Evolutionary conservation across 805 yeast species (phyloP).

Genomic region (Diddensiella caesifluorescens): DNA sequence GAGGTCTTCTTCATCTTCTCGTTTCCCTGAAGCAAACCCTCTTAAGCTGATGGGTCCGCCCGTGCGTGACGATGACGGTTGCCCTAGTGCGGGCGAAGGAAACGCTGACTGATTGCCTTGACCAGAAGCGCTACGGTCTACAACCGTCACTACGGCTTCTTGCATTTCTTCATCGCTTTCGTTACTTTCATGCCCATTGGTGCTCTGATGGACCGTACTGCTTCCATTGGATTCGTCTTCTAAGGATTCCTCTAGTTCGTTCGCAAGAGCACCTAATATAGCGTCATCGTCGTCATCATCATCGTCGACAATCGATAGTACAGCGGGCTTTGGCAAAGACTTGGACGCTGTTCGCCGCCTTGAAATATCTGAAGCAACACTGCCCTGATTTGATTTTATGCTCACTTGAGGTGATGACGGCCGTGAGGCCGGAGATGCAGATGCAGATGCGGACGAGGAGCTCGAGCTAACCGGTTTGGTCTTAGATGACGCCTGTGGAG

Average conservation of each 20-base stretch:
- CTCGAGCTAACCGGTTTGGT: too few species aligned
- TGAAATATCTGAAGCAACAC: too few species aligned
- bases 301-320: slow-evolving; percentile 3
- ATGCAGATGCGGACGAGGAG: too few species aligned
- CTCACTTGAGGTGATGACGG: neutral
- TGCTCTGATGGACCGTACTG: neutral
- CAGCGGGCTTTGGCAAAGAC: slow-evolving; percentile 8
- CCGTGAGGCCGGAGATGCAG: neutral
- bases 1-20: slow-evolving; percentile 21
- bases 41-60: slow-evolving; percentile 20
- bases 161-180: slow-evolving; percentile 18
- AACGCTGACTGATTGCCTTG: slow-evolving; percentile 3
- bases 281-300: slow-evolving; percentile 30
- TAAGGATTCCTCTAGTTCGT: slow-evolving; percentile 27
- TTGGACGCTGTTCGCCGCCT: slow-evolving; percentile 10
- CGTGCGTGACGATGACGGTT: slow-evolving; percentile 1
- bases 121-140: slow-evolving; percentile 2
- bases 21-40: slow-evolving; percentile 15
- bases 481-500: neutral
- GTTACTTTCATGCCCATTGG: slow-evolving; percentile 8
- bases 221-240: slow-evolving; percentile 19
- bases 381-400: neutral
- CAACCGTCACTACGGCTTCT: slow-evolving; percentile 3
- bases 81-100: slow-evolving; percentile 11
- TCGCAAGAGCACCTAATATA: slow-evolving; percentile 29